Conservation (phyloP, 1,139 yeast genomes). For the Taphrina wiesneri region DNA sequence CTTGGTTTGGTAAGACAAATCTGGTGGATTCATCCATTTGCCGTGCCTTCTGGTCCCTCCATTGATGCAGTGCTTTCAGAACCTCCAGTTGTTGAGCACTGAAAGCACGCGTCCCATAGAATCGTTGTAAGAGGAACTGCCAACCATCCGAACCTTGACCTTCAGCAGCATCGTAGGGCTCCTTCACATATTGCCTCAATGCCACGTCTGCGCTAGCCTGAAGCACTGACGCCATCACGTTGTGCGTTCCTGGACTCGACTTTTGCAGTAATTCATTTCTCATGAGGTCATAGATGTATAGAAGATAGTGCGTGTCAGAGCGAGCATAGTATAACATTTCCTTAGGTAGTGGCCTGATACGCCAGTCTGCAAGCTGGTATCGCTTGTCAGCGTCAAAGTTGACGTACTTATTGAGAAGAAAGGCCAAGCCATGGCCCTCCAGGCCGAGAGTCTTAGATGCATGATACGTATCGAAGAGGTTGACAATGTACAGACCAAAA, state of each 20-base stretch:
- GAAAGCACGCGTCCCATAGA: slow-evolving; percentile 51
- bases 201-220: slow-evolving; percentile 81
- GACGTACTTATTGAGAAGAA: slow-evolving; percentile 75
- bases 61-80: slow-evolving; percentile 63
- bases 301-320: slow-evolving; percentile 89
- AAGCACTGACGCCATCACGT: slow-evolving; percentile 59
- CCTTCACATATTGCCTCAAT: slow-evolving; percentile 67
- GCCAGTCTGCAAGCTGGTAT: slow-evolving; percentile 97
- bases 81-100: slow-evolving; percentile 58
- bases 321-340: slow-evolving; percentile 87
- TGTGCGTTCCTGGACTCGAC: slow-evolving; percentile 47
- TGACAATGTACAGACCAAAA: slow-evolving; percentile 84
- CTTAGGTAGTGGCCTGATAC: slow-evolving; percentile 76
- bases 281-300: slow-evolving; percentile 75
- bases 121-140: slow-evolving; percentile 58
- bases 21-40: slow-evolving; percentile 79
- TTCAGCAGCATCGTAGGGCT: slow-evolving; percentile 38
- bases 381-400: slow-evolving; percentile 86
- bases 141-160: slow-evolving; percentile 42
- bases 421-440: slow-evolving; percentile 82
- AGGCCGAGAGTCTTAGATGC: slow-evolving; percentile 79
- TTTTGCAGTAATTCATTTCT: slow-evolving; percentile 59
- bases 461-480: slow-evolving; percentile 88
- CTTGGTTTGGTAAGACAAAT: slow-evolving; percentile 79
- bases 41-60: slow-evolving; percentile 83